Conservation (phyloP, 129 eudicot genomes). For the Centaurea solstitialis region DNA sequence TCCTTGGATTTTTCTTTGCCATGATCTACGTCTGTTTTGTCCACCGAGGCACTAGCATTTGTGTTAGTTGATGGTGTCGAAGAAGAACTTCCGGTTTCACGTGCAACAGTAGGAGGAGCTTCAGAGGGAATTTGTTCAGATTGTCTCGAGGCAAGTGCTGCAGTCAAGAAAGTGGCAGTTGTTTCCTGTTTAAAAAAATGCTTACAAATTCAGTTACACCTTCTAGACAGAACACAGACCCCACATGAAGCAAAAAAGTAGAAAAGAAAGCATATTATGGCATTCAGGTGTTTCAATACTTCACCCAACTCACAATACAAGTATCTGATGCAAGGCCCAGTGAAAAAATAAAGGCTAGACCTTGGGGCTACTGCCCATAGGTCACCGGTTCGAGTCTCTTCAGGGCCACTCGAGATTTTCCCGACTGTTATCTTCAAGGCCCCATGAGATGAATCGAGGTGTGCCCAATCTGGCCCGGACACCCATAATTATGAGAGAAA, state of each 20-base stretch:
- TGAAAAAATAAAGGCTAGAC: background rate
- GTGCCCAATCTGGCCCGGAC: background rate
- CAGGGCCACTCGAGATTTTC: background rate
- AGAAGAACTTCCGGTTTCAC: slow-evolving; percentile 51
- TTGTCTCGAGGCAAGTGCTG: slow-evolving; percentile 75
- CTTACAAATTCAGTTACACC: background rate
- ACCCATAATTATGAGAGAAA: background rate
- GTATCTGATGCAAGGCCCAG: background rate
- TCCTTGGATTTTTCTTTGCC: slow-evolving; percentile 28
- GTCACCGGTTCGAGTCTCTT: background rate
- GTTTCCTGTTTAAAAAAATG: slow-evolving; percentile 56
- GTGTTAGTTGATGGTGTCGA: slow-evolving; percentile 28
- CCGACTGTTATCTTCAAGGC: background rate
- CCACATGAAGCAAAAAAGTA: background rate
- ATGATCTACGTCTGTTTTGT: slow-evolving; percentile 19
- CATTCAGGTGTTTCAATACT: background rate
- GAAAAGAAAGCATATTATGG: background rate
- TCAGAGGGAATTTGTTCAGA: slow-evolving; percentile 37
- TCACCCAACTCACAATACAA: background rate
- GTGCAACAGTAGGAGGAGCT: slow-evolving; percentile 28
- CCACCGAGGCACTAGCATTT: slow-evolving; percentile 22
- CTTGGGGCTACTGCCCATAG: background rate
- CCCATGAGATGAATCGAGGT: background rate
- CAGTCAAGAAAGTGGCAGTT: slow-evolving; percentile 76
- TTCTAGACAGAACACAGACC: background rate